phyloP scores from a whole-genome alignment of 2,329 filamentous ascomycete genomes.

The Aspergillus sp. region DNA sequence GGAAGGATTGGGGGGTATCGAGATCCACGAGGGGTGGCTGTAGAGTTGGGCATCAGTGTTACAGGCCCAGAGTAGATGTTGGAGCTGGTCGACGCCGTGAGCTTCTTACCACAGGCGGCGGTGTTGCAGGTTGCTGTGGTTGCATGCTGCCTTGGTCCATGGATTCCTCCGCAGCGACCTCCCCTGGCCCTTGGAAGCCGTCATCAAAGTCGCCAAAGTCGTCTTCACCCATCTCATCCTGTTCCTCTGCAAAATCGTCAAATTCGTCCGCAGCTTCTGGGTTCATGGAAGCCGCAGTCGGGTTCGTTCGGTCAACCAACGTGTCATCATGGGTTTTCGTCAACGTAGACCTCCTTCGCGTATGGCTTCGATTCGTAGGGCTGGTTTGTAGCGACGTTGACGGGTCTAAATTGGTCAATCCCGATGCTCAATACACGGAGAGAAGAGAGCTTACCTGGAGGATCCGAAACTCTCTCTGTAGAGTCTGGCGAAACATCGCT shows the following conservation, averaged over 20 bases:
- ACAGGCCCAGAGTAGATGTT: background rate
- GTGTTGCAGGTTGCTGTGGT: slow-evolving; percentile 21
- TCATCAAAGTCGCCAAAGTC: slow-evolving; percentile 59
- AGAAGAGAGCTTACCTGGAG: slow-evolving; percentile 47
- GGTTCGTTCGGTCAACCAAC: slow-evolving; percentile 48
- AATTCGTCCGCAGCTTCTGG: slow-evolving; percentile 47
- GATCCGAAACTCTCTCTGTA: slow-evolving; percentile 35
- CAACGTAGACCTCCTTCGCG: slow-evolving; percentile 42
- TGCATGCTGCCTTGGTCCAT: slow-evolving; percentile 9
- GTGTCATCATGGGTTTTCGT: slow-evolving; percentile 34
- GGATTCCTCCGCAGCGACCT: slow-evolving; percentile 17
- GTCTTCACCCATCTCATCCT: slow-evolving; percentile 41
- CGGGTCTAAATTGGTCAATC: slow-evolving; percentile 55
- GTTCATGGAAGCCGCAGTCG: slow-evolving; percentile 34
- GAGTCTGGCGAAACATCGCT: slow-evolving; percentile 37
- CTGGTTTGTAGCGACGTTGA: slow-evolving; percentile 44
- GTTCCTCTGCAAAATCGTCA: slow-evolving; percentile 45
- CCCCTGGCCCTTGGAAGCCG: slow-evolving; percentile 49
- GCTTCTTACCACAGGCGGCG: slow-evolving; percentile 30
- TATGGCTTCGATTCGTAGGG: slow-evolving; percentile 35
- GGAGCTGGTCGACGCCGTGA: no score
- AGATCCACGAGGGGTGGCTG: slow-evolving; percentile 42
- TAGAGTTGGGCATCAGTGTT: slow-evolving; percentile 3
- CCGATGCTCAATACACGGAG: slow-evolving; percentile 36
- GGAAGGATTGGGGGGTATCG: slow-evolving; percentile 40